Evolutionary conservation across 805 yeast genomes (phyloP).

Genomic region (Scheffersomyces coipomensis): DNA sequence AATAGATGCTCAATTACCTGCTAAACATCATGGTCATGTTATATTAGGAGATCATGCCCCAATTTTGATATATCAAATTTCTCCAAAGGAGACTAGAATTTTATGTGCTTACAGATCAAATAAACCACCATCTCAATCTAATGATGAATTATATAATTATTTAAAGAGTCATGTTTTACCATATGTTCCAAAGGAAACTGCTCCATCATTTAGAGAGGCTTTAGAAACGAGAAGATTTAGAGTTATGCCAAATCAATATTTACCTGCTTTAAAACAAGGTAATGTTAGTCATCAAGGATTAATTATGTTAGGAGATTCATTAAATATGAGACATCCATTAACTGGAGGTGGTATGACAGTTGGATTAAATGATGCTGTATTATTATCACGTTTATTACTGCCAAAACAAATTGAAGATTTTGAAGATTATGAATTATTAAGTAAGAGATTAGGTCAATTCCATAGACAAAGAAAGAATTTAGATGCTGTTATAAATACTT

Average conservation of each 20-base stretch:
- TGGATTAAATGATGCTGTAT: conserved; percentile 80
- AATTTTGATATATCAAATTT: conserved; percentile 82
- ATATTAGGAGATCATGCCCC: conserved; percentile 86
- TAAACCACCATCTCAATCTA: conserved; percentile 65
- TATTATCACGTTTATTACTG: conserved; percentile 62
- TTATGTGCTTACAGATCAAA: conserved; percentile 80
- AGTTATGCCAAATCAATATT: conserved; percentile 91
- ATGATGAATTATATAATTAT: conserved; percentile 59
- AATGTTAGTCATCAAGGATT: conserved; percentile 59
- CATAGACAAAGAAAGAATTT: conserved; percentile 75
- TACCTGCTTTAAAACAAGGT: conserved; percentile 72
- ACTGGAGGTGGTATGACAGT: conserved; percentile 99
- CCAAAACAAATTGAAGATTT: conserved; percentile 55
- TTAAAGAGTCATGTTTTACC: conserved; percentile 62
- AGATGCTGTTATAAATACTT: conserved; percentile 83
- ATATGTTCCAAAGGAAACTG: conserved; percentile 59
- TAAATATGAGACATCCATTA: conserved; percentile 96
- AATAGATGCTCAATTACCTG: conserved; percentile 72
- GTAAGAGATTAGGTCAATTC: conserved; percentile 60
- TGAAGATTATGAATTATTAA: conserved; percentile 54
- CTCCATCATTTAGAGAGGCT: conserved; percentile 70
- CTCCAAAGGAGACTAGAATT: conserved; percentile 79
- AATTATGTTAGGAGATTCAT: conserved; percentile 85
- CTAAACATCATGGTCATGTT: conserved; percentile 82
- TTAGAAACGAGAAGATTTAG: conserved; percentile 55